phyloP scores from a whole-genome alignment of 257 asterid genomes.

The Nicotiana paniculata region DNA sequence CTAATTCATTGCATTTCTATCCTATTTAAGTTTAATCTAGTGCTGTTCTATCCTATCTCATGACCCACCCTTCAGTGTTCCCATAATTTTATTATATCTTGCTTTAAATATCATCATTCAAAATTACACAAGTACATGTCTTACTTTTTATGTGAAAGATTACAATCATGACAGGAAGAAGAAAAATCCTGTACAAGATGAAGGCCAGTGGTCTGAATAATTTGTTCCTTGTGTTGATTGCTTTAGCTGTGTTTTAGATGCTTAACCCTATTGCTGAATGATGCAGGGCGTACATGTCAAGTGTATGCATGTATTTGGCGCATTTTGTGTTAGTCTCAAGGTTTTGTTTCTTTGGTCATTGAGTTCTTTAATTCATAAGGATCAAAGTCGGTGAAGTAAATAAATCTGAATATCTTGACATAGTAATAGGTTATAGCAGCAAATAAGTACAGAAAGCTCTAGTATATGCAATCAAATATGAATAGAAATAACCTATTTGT shows the following conservation, averaged over 20 bases:
- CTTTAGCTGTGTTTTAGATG: not conserved
- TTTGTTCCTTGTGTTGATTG: not conserved
- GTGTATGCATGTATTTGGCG: not conserved
- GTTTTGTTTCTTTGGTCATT: not conserved
- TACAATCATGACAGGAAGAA: slow-evolving; percentile 41
- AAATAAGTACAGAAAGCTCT: not conserved
- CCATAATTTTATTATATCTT: not conserved
- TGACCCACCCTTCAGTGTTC: not conserved
- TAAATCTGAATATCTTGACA: not conserved
- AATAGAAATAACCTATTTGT: not conserved
- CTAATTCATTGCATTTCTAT: not conserved
- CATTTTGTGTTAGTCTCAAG: not conserved
- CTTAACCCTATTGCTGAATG: not conserved
- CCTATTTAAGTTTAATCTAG: not conserved
- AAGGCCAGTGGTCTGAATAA: slow-evolving; percentile 33
- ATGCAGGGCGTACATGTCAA: not conserved
- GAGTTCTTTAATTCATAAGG: not conserved
- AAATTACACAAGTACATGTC: not conserved
- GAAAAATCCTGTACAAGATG: slow-evolving; percentile 65
- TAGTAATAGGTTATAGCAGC: not conserved
- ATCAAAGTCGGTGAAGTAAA: not conserved
- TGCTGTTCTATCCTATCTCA: not conserved
- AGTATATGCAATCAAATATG: not conserved
- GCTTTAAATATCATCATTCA: not conserved
- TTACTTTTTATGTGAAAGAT: not conserved